Base-by-base conservation (phyloP, 805 yeast species). In the Yueomyces sinensis region DNA sequence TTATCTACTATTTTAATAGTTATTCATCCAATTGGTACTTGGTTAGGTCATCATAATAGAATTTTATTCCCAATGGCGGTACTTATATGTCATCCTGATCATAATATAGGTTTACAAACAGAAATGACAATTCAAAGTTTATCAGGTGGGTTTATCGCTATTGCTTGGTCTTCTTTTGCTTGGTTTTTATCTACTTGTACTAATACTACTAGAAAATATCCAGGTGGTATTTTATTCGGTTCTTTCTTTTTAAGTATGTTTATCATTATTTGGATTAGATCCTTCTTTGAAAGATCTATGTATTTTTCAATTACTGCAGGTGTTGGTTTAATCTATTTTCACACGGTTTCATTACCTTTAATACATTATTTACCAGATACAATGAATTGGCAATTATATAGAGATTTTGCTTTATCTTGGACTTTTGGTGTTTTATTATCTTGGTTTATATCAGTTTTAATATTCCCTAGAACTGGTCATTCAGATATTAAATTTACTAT, bases 401-500 rank as follows among this genome's bases (percentile, higher is more conserved):
- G 68, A 65, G 58, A 66, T 33, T 59, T 66, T 40, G 62, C 62
- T 4, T 54, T 68, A 6, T 70, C 74, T 0, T 66, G 63, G 38
- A 38, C 62, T 0, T 63, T 66, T 42, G 74, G 74, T 2, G 36
- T 65, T 3, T 24, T 61, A 13, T 33, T 65, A 1, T 58, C 68
- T 0, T 36, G 66, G 11, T 17, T 55, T 1, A 54, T 62, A 2
- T 61, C 65, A 29, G 27, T 58, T 4, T 3, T 47, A 4, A 41
- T 65, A 14, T 57, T 53, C 34, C 73, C 74, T 5, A 61, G 59
- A 25, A 40, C 58, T 25, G 69, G 71, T n/a, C 61, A 63, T 34
- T 38, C 47, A 13, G 50, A 49, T 29, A 35, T 63, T 11, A 44
- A 56, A 18, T 35, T 37, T 1, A 46, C 56, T 4, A 41, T 61